phyloP scores from a whole-genome alignment of 352 stramenopile genomes.

The Salisapilia sapeloensis region DNA sequence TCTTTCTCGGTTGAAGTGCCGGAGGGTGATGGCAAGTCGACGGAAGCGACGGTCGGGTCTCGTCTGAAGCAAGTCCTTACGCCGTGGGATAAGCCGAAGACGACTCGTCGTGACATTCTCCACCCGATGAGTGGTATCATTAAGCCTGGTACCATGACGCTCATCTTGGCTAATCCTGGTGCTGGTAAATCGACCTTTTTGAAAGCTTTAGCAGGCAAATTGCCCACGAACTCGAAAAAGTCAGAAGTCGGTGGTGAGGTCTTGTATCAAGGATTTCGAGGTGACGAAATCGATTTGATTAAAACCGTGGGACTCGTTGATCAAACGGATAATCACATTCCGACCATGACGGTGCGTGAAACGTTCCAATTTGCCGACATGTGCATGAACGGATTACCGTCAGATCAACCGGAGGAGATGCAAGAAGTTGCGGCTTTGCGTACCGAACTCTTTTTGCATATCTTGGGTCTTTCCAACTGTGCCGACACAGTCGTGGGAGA shows the following conservation, averaged over 20 bases:
- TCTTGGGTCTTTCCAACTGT: slow-evolving; percentile 79
- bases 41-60: slow-evolving; percentile 30
- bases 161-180: slow-evolving; percentile 48
- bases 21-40: slow-evolving; percentile 10
- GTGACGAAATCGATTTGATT: slow-evolving; percentile 31
- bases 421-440: slow-evolving; percentile 46
- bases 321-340: slow-evolving; percentile 77
- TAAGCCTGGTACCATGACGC: slow-evolving; percentile 32
- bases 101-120: slow-evolving; percentile 25
- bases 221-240: slow-evolving; percentile 15
- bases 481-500: slow-evolving; percentile 88
- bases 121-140: slow-evolving; percentile 58
- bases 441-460: slow-evolving; percentile 53
- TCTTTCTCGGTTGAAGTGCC: slow-evolving; percentile 45
- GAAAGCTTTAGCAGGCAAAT: slow-evolving; percentile 46
- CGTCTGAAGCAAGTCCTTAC: slow-evolving; percentile 28
- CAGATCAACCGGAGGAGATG: slow-evolving; percentile 49
- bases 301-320: slow-evolving; percentile 54
- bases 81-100: slow-evolving; percentile 23
- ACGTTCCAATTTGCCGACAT: slow-evolving; percentile 89
- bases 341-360: slow-evolving; percentile 86
- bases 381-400: slow-evolving; percentile 42
- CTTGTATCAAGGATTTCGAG: slow-evolving; percentile 15
- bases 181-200: slow-evolving; percentile 59
- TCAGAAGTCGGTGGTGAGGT: slow-evolving; percentile 21